phyloP scores from a whole-genome alignment of 176 grass and related monocot species.

The Leersia perrieri region DNA sequence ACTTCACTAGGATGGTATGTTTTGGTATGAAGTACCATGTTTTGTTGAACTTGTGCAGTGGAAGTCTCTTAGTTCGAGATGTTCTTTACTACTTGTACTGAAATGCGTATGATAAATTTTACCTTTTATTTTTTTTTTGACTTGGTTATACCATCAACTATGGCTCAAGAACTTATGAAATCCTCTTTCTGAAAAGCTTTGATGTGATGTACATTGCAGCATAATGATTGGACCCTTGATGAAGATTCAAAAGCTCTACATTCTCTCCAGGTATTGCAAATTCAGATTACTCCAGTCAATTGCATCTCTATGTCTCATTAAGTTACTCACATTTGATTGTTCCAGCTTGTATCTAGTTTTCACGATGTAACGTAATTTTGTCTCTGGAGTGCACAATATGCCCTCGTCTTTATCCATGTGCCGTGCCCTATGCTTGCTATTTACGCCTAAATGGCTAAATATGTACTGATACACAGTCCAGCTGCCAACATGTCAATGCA shows the following conservation, averaged over 20 bases:
- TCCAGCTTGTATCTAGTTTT: conserved; percentile 4
- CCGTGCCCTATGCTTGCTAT: background rate
- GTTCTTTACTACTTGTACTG: background rate
- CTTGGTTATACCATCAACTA: background rate
- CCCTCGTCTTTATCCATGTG: background rate
- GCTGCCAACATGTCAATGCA: background rate
- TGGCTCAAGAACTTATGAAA: background rate
- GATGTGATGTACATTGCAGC: conserved; percentile 51
- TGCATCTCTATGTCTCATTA: background rate
- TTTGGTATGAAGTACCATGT: background rate
- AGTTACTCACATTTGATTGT: background rate
- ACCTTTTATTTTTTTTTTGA: background rate
- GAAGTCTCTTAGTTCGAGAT: conserved; percentile 5
- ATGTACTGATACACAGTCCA: background rate
- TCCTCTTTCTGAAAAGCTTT: background rate
- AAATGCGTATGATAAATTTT: background rate
- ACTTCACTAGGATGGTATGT: background rate
- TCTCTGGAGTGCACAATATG: background rate
- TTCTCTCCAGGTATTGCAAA: conserved; percentile 64
- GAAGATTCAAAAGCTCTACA: conserved; percentile 86
- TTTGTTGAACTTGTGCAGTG: background rate
- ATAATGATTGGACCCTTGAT: conserved; percentile 85
- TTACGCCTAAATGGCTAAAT: conserved; percentile 4
- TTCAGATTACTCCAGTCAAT: conserved; percentile 5
- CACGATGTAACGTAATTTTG: background rate